Evolutionary conservation across 345 rosid genomes (phyloP).

Genomic region (Salix suchowensis): DNA sequence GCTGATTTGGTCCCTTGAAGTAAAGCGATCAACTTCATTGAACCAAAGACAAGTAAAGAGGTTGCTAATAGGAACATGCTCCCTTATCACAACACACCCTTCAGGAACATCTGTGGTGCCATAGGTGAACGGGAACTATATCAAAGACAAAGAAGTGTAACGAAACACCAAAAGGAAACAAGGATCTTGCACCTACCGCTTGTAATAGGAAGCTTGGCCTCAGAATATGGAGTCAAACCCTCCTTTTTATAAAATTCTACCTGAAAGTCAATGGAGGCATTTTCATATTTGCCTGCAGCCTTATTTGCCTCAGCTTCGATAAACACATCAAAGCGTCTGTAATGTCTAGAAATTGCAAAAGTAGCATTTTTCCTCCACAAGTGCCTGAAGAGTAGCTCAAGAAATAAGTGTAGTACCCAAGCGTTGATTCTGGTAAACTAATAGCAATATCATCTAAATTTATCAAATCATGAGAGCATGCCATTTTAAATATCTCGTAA

Average conservation of each 20-base stretch:
- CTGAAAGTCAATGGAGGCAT: constrained; percentile 86
- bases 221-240: constrained; percentile 82
- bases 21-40: constrained; percentile 95
- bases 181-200: constrained; percentile 54
- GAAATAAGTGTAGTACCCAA: constrained; percentile 6
- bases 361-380: constrained; percentile 97
- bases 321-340: constrained; percentile 80
- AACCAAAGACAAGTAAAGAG: constrained; percentile 95
- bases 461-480: background rate
- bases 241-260: constrained; percentile 81
- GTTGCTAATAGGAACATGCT: constrained; percentile 90
- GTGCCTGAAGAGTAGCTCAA: constrained; percentile 54
- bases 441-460: background rate
- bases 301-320: constrained; percentile 96
- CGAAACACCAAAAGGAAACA: background rate
- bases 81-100: constrained; percentile 94
- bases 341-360: constrained; percentile 91
- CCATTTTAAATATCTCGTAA: background rate
- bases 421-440: background rate
- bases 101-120: constrained; percentile 89
- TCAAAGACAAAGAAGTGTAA: background rate
- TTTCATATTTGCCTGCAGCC: constrained; percentile 95
- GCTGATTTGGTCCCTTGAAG: constrained; percentile 96
- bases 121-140: constrained; percentile 6
- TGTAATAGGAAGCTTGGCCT: constrained; percentile 81